Evolutionary conservation across 2,329 filamentous ascomycete genomes (phyloP).

Genomic region (Penicillium sp.): DNA sequence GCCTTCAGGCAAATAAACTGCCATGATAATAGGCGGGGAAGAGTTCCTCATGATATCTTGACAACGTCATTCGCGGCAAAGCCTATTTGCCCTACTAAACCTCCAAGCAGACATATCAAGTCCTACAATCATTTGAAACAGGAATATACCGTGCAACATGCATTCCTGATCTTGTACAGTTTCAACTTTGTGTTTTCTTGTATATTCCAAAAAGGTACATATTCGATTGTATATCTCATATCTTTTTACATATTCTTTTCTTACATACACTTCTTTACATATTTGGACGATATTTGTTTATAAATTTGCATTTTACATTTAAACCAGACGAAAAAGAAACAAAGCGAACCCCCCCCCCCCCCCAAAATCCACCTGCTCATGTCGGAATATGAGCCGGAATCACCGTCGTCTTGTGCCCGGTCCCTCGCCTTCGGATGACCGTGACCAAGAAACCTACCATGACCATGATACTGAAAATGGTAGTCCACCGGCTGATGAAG

Average conservation of each 20-base stretch:
- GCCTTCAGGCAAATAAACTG: neutral
- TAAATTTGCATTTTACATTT: neutral
- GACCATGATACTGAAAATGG: slow-evolving; percentile 4
- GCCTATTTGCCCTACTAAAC: neutral
- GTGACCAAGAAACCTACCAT: neutral
- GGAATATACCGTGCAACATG: slow-evolving; percentile 2
- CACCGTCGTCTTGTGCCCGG: slow-evolving; percentile 22
- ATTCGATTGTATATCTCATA: neutral
- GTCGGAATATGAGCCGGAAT: slow-evolving; percentile 16
- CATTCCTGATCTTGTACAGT: slow-evolving; percentile 3
- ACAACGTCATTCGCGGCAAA: slow-evolving; percentile 18
- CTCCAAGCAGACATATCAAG: neutral
- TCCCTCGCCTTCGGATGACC: slow-evolving; percentile 14
- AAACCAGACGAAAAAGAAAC: neutral
- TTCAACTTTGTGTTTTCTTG: neutral
- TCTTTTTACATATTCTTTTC: neutral
- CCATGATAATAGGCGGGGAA: slow-evolving; percentile 10
- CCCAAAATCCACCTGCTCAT: neutral
- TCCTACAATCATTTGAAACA: neutral
- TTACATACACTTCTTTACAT: neutral
- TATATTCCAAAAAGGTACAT: slow-evolving; percentile 3
- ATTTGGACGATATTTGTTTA: neutral
- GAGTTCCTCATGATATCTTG: slow-evolving; percentile 16
- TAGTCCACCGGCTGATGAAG: slow-evolving; percentile 9
- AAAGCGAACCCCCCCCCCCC: too few species aligned